Base-by-base conservation (phyloP, 164 flowering plant species). In the Hamamelis virginiana region DNA sequence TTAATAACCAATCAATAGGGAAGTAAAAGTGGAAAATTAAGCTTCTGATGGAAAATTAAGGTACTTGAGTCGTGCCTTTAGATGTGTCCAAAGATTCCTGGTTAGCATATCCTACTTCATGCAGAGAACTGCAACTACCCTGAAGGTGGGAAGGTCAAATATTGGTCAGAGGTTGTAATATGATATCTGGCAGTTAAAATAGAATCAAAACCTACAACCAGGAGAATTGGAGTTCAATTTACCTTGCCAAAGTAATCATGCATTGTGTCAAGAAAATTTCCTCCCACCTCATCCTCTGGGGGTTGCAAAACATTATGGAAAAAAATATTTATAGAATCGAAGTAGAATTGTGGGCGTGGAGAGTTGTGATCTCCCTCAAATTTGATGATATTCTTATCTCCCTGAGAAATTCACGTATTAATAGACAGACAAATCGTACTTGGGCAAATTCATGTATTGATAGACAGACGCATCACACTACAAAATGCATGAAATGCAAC, bases 351-450 rank as follows among this genome's bases (percentile, higher is more conserved):
- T 10, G 98, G 98, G 21, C 98, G 96, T 23, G 94, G 94, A 66
- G 98, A 94, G 69, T 91, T 91, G 86, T 91, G 97, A 71, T 91
- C 97, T 65, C 99, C 99, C 53, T 92, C 98, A 80, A 95, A 95
- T 78, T 91, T 92, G 78, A 95, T 92, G 59, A 95, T 87, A 71
- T 95, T 95, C 81, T 95, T 95, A 82, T 95, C 99, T 60, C 99
- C 99, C 99, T 95, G 91, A 41, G 74, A 74, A 68, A 73, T 41
- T 55, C 28, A 62, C 0, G 43, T n/a, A 51, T 51, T 9, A 59
- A 26, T 56, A 57, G 25, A 48, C 44, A 53, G 38, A 44, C 51
- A 50, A 16, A 43, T 5, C 45, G 43, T 41, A 43, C n/a, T n/a
- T 1, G 3, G 12, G 65, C 26, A 69, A 38, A 21, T 18, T 2